Conservation (phyloP, 768 basidiomycete species). For the Termitomyces sp. region DNA sequence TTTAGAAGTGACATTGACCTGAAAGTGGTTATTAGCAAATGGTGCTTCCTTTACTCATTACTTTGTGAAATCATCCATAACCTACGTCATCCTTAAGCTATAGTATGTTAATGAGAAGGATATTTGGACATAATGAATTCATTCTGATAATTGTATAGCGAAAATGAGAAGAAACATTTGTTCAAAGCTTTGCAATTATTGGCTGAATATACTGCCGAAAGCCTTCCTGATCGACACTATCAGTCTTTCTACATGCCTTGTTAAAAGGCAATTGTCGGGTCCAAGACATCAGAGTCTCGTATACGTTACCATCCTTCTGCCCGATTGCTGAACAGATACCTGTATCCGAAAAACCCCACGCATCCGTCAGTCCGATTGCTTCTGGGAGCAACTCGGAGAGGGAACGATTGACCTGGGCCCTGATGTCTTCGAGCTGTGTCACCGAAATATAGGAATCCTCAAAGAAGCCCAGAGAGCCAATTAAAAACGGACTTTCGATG, state of each 20-base stretch:
- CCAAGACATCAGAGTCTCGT: conserved; percentile 7
- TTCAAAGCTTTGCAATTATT: conserved; percentile 4
- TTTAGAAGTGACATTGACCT: no score
- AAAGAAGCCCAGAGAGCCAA: conserved; percentile 17
- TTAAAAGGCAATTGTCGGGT: background rate
- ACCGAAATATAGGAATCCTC: conserved; percentile 17
- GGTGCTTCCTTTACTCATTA: background rate
- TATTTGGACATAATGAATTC: background rate
- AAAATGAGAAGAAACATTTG: background rate
- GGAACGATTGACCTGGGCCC: conserved; percentile 5
- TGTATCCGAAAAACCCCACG: conserved; percentile 21
- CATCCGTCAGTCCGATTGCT: conserved; percentile 18
- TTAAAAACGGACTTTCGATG: conserved; percentile 16
- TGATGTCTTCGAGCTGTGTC: conserved; percentile 12
- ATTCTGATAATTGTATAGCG: background rate
- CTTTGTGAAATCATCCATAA: background rate
- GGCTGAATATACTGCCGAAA: conserved; percentile 14
- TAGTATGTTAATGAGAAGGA: background rate
- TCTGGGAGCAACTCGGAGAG: conserved; percentile 15
- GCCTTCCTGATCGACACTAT: conserved; percentile 13
- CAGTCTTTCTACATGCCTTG: background rate
- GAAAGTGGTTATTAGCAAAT: background rate
- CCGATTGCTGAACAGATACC: conserved; percentile 18
- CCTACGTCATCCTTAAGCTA: no score
- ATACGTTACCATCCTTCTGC: conserved; percentile 14